Base-by-base conservation (phyloP, 2,329 filamentous ascomycete genomes). In the Aureobasidium sp. region DNA sequence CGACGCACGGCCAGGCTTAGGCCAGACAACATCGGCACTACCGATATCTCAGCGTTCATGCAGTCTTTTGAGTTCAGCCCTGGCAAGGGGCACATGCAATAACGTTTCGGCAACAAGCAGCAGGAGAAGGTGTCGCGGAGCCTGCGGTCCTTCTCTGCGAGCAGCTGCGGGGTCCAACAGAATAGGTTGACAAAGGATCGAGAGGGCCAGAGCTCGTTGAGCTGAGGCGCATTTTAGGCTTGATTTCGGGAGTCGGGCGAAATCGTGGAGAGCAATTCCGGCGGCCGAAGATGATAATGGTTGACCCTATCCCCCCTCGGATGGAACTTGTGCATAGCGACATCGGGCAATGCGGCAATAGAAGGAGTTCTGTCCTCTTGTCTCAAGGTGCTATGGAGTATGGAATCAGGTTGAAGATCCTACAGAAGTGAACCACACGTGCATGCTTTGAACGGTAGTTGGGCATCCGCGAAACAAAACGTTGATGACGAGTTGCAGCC, bases 401-500 rank as follows among this genome's bases (percentile, higher is more conserved):
- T 55, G 51, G 36, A 15, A 14, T 25, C 22, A 11, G 17, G 49
- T 45, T 22, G 22, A 27, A 45, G 34, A 20, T 12, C 22, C 3
- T 6, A 3, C 8, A 9, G 14, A 37, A 14, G 11, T 51, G 48
- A 36, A 51, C 29, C n/a, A 36, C 49, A 55, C 51, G 51, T 55
- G 51, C 14, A 17, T 22, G 31, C 49, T 39, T 39, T 37, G 49
- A 52, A 34, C 49, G 49, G 49, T 52, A 25, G 20, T 52, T 36
- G 34, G 14, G 31, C 34, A 17, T 25, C 49, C 34, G 49, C 27
- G 52, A 34, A 17, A 56, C 39, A 56, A 34, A 57, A 57, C 53
- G 53, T 45, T 20, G 25, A 57, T 57, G 53, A 57, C 53, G 53
- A 57, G 53, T 44, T 49, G 47, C 29, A 56, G 52, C 39, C 52